Evolutionary conservation across 2,329 filamentous ascomycete genomes (phyloP).

Genomic region (Atkinsonella hypoxylon): DNA sequence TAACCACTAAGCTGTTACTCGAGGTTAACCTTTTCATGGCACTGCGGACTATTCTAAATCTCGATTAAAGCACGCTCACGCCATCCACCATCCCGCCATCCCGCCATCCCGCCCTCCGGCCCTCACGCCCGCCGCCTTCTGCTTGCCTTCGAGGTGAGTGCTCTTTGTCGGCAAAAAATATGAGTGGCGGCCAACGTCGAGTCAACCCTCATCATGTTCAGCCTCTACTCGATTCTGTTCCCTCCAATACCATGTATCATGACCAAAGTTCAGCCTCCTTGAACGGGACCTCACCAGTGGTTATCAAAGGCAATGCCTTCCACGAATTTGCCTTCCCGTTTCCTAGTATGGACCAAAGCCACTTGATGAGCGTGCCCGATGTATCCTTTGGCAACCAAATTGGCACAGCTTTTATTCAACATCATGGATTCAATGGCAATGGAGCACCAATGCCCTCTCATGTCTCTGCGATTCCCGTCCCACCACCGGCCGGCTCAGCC

Average conservation of each 20-base stretch:
- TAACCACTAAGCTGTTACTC: not conserved
- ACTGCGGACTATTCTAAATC: not conserved
- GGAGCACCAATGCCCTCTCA: constrained; percentile 10
- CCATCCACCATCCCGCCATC: too few species aligned
- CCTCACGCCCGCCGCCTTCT: not conserved
- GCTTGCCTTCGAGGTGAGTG: not conserved
- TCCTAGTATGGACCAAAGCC: constrained; percentile 20
- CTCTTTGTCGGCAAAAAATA: constrained; percentile 10
- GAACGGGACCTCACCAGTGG: constrained; percentile 12
- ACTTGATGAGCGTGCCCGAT: constrained; percentile 18
- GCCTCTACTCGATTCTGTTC: constrained; percentile 13
- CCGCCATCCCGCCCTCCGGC: too few species aligned
- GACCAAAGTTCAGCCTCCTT: constrained; percentile 11
- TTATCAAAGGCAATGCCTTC: constrained; percentile 38
- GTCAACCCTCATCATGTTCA: constrained; percentile 17
- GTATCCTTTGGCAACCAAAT: constrained; percentile 19
- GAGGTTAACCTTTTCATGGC: constrained; percentile 1
- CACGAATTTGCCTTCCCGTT: constrained; percentile 42
- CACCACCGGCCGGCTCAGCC: constrained; percentile 12
- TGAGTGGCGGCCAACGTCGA: constrained; percentile 19
- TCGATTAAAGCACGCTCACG: not conserved
- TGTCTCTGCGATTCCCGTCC: constrained; percentile 7
- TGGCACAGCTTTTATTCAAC: constrained; percentile 24
- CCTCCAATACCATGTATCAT: constrained; percentile 14
- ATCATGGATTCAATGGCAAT: constrained; percentile 10